These are phyloP conservation scores for Rhynchospora tenuis DNA, from an alignment of 176 grass and related monocot genomes.

Conservation along the genomic window DNA sequence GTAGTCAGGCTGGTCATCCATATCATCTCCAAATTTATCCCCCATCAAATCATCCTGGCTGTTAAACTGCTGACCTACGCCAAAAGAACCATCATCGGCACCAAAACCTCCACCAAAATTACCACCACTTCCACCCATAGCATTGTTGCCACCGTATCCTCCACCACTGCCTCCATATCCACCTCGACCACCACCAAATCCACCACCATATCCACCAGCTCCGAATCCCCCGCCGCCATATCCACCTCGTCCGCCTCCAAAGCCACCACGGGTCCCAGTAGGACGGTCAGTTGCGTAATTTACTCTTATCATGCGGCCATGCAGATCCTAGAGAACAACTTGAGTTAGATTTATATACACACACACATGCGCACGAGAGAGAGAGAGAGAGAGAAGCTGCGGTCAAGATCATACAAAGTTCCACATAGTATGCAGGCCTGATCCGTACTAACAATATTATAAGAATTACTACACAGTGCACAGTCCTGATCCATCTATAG, in stretches of 20 bases:
- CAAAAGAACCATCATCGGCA: slow-evolving; percentile 15
- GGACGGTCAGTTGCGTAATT: slow-evolving; percentile 52
- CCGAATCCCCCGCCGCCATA: slow-evolving; percentile 1
- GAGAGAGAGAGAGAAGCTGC: not conserved
- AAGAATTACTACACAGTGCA: no score
- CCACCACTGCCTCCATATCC: not conserved
- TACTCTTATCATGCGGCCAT: slow-evolving; percentile 68
- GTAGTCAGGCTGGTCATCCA: slow-evolving; percentile 27
- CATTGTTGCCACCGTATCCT: not conserved
- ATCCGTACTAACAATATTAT: no score
- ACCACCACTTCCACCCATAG: slow-evolving; percentile 14
- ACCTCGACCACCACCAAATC: slow-evolving; percentile 3
- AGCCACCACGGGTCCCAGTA: slow-evolving; percentile 31
- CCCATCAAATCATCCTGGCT: slow-evolving; percentile 38
- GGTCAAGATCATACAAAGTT: not conserved
- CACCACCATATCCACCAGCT: slow-evolving; percentile 15
- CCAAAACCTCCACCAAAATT: slow-evolving; percentile 5
- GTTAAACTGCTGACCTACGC: slow-evolving; percentile 24
- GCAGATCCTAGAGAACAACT: slow-evolving; percentile 55
- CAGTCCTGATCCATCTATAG: no score
- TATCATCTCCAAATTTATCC: slow-evolving; percentile 32
- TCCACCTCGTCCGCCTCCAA: slow-evolving; percentile 13
- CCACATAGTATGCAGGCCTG: not conserved
- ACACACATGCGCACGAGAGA: not conserved
- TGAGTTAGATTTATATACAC: not conserved